Base-by-base conservation (phyloP, 1,139 yeast genomes). In the Yamadazyma dendronema region DNA sequence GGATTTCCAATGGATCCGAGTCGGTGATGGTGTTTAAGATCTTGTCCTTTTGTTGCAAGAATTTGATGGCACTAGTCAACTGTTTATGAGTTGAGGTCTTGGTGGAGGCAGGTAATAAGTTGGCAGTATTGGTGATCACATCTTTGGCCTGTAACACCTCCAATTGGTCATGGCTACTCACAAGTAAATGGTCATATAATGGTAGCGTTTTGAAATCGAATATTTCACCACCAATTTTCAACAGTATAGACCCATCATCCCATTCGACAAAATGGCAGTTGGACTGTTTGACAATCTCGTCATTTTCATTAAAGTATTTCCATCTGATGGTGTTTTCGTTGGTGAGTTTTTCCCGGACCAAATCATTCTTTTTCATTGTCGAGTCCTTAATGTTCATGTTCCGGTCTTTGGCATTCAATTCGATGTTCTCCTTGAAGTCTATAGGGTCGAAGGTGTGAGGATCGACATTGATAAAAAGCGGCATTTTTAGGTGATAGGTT, bases 211-310 rank as follows among this genome's bases (percentile, higher is more conserved):
- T 72, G 40, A 87, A 81, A 56, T 90, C 97, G 52, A 90, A 92
- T 49, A 84, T 74, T 61, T 92, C 98, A 34, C 72, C 74, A 14
- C 99, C 99, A 31, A 94, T 67, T 52, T 88, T 90, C 44, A 92
- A 67, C 2, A 97, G 88, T 46, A 83, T 61, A 4, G 86, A 72
- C 0, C 98, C 99, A 61, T 92, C 97, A 40, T 85, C 84, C 99
- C 99, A 92, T 57, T 86, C 84, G 22, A 92, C 76, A 41, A 90
- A 81, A 54, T 92, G 89, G 3, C 97, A 83, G 55, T 92, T 92
- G 5, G 95, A 84, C 57, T 89, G 95, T 52, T 86, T 86, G 51
- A 75, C 75, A 47, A 85, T 79, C 39, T 77, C 82, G 43, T 71
- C 75, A 40, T 81, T 73, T 19, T 79, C 85, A 31, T 76, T 77